Evolutionary conservation across 805 yeast species (phyloP).

Genomic region (Hagleromyces aurorensis): DNA sequence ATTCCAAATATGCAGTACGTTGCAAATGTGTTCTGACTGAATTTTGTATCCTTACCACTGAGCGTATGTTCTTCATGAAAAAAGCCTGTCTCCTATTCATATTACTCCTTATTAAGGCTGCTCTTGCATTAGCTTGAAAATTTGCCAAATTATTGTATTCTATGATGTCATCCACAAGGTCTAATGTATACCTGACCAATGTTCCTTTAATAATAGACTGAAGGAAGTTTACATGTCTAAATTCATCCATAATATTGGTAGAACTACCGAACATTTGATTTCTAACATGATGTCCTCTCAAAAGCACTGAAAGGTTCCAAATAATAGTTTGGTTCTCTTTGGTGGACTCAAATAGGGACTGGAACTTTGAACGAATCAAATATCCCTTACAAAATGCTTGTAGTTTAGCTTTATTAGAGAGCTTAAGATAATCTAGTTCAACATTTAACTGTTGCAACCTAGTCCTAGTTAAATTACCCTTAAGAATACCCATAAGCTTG

Average conservation of each 20-base stretch:
- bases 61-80: conserved; percentile 49
- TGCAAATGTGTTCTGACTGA: conserved; percentile 58
- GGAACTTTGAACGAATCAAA: conserved; percentile 1
- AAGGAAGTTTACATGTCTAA: conserved; percentile 21
- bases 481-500: conserved; percentile 43
- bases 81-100: conserved; percentile 33
- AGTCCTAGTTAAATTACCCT: conserved; percentile 40
- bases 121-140: conserved; percentile 53
- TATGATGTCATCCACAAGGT: conserved; percentile 45
- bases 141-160: conserved; percentile 35
- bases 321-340: conserved; percentile 12
- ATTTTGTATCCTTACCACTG: conserved; percentile 68
- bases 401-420: neutral
- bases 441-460: conserved; percentile 2
- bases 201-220: conserved; percentile 63
- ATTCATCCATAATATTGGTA: conserved; percentile 1
- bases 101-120: conserved; percentile 35
- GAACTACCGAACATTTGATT: conserved; percentile 3
- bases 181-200: conserved; percentile 47
- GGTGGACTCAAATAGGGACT: conserved; percentile 15
- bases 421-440: neutral
- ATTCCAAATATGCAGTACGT: conserved; percentile 62
- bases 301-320: conserved; percentile 7
- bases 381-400: conserved; percentile 4
- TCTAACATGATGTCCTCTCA: conserved; percentile 8